Base-by-base conservation (phyloP, 139 green algal species). In the Spirogloea muscicola region DNA sequence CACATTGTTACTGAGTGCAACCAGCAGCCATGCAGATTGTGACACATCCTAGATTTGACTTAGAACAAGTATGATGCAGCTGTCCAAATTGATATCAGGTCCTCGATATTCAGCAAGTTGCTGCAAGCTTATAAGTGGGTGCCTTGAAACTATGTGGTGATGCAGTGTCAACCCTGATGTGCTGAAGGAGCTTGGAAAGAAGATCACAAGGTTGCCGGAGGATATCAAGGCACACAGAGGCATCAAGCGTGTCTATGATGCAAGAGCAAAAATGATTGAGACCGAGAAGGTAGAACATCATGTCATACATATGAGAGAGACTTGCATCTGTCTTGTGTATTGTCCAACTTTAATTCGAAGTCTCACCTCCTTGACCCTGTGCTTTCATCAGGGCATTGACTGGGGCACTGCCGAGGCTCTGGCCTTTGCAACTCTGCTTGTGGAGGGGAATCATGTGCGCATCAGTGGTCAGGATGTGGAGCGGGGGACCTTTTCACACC, bases 391-490 rank as follows among this genome's bases (percentile, higher is more conserved):
- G 13, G 48, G 48, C 16, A 41, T 81, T 42, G 73, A 81, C 38
- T 91, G 84, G 72, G 81, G 70, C 21, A 91, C 86, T 77, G 88
- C 88, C 21, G 88, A 92, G 68, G 64, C 80, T 16, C 81, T 92
- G 48, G 88, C 88, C 0, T 87, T 89, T 33, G 86, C 85, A n/a
- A 87, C 84, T 3, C 78, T 91, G 3, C 73, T 96, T 46, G 74
- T 71, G 5, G 92, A 97, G 86, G 92, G 92, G 71, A 96, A 96
- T 84, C 91, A 97, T 79, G 91, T 98, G 78, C 85, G 93, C 25
- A 84, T 98, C 67, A 91, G 81, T 52, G 93, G 93, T 25, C 93
- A 97, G 84, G 93, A 97, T 73, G 90, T 96, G n/a, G 92, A 97
- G 85, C 88, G 93, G 6, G 93, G 93, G 55, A 97, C 93, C 18